Evolutionary conservation across 148 eudicot species (phyloP), one percentile per base, ranked within the genome.

Genomic region (Arctostaphylos glauca): DNA sequence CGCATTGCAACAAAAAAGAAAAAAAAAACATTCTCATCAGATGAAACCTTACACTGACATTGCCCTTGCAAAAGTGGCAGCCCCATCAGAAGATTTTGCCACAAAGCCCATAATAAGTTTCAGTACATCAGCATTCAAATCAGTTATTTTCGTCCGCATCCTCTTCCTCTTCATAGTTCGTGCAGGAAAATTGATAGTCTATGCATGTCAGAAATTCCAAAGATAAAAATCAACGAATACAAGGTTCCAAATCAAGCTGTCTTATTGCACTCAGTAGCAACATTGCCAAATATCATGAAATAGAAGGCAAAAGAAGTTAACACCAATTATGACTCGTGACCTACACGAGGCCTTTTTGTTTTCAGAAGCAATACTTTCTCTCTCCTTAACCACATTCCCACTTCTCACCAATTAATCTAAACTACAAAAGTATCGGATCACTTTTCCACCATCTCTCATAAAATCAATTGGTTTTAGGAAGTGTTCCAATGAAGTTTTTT

Each of bases 71-170:
- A 75, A 75, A 75, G 41, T 75, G 78, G 58, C 38, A 3, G 58
- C 58, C 43, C 78, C 78, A 48, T 75, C 78, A 75, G 78, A 75
- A 13, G 78, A 75, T 13, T 75, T 75, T 49, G 78, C 78, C 38
- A 75, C 56, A 75, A 50, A 75, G 21, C n/a, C 4, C 58, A 75
- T 50, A 58, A 75, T 5, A 21, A 4, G 16, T 75, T 52, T 75
- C 41, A 75, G 55, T 75, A 75, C 78, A 49, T 75, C 78, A 50
- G 54, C 58, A 75, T 75, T 75, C 19, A 75, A 38, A 50, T 75
- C 78, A 49, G 41, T 50, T 75, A 50, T 50, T 49, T 23, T 49
- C 0, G 38, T 74, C 56, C 38, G 77, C 38, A 6, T 70, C 48
- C n/a, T 43, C 74, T 38, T 73, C 76, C 76, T 16, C 47, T 23